Conservation (phyloP, 2,329 filamentous ascomycete genomes). For the Fusarium sp. region DNA sequence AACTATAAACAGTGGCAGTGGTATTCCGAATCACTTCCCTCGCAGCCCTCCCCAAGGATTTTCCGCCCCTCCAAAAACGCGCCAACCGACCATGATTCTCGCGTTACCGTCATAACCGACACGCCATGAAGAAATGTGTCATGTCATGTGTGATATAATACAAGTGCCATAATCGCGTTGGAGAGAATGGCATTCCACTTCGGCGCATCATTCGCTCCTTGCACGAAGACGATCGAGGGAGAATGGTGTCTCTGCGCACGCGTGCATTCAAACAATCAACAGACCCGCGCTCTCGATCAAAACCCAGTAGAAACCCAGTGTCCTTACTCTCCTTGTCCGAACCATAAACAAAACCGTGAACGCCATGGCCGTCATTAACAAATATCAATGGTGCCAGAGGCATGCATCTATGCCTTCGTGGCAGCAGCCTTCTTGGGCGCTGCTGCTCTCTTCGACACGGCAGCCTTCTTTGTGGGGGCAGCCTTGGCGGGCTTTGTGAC, state of each 20-base stretch:
- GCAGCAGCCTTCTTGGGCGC: conserved; percentile 59
- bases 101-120: conserved; percentile 30
- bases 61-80: conserved; percentile 22
- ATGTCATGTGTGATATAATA: conserved; percentile 38
- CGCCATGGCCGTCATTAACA: conserved; percentile 54
- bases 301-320: conserved; percentile 41
- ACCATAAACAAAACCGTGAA: conserved; percentile 46
- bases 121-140: conserved; percentile 29
- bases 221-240: conserved; percentile 33
- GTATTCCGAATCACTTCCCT: conserved; percentile 32
- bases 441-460: conserved; percentile 52
- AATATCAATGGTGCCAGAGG: conserved; percentile 38
- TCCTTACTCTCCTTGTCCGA: conserved; percentile 40
- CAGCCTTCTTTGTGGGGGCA: conserved; percentile 43
- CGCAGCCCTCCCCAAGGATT: conserved; percentile 28
- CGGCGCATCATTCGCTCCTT: conserved; percentile 27
- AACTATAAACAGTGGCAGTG: conserved; percentile 35
- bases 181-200: conserved; percentile 32
- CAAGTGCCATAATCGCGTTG: conserved; percentile 36
- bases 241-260: conserved; percentile 29
- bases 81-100: conserved; percentile 23
- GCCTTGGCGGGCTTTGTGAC: conserved; percentile 75
- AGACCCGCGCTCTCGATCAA: conserved; percentile 41
- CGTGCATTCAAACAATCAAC: conserved; percentile 38
- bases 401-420: conserved; percentile 51